phyloP scores from a whole-genome alignment of 768 basidiomycete species.

The Kwoniella newhampshirensis region DNA sequence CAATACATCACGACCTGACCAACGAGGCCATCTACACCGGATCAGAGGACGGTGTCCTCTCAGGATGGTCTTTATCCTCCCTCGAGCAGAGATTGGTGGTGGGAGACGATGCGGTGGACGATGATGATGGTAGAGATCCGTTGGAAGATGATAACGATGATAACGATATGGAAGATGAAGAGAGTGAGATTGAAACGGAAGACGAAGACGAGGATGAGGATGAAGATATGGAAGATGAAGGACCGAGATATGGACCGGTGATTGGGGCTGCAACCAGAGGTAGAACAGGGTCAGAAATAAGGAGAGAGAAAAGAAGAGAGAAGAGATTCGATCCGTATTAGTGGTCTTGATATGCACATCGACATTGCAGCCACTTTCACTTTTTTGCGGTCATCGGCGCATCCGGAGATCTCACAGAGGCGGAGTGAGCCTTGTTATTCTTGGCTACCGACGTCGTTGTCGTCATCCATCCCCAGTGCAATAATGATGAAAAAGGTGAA shows the following conservation, averaged over 20 bases:
- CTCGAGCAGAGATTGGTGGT: conserved; percentile 26
- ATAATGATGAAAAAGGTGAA: too few species aligned
- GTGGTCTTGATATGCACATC: background rate
- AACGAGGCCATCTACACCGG: conserved; percentile 51
- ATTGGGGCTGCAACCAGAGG: conserved; percentile 12
- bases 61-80: conserved; percentile 45
- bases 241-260: conserved; percentile 26
- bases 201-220: conserved; percentile 25
- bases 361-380: background rate
- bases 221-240: conserved; percentile 20
- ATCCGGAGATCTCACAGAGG: too few species aligned
- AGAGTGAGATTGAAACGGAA: conserved; percentile 42
- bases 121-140: conserved; percentile 40
- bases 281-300: conserved; percentile 4
- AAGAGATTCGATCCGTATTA: conserved; percentile 18
- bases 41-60: conserved; percentile 51
- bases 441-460: too few species aligned
- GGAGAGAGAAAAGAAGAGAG: conserved; percentile 22
- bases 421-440: too few species aligned
- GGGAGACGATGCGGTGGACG: conserved; percentile 46
- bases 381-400: too few species aligned
- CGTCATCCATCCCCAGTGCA: too few species aligned
- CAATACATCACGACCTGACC: conserved; percentile 44
- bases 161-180: conserved; percentile 27
- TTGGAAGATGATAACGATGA: conserved; percentile 28